phyloP scores from a whole-genome alignment of 2,329 filamentous ascomycete genomes.

The Ceratocystis harringtonii region DNA sequence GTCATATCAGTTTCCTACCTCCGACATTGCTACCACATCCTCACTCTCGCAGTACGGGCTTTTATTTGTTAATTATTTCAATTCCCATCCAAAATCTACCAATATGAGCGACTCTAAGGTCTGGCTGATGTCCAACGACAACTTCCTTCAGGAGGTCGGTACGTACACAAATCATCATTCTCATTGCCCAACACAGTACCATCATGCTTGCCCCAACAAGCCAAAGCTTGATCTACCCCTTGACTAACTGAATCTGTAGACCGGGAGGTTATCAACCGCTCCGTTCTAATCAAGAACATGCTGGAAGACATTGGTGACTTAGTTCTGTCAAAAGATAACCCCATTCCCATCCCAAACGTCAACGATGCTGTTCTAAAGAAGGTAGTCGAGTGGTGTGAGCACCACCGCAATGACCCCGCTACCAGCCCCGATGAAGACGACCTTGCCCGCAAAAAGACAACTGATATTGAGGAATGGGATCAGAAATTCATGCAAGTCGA shows the following conservation, averaged over 20 bases:
- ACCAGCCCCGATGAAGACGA: constrained; percentile 73
- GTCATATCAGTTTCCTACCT: neutral
- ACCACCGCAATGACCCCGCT: constrained; percentile 83
- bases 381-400: constrained; percentile 95
- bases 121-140: constrained; percentile 38
- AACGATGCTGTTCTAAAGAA: constrained; percentile 89
- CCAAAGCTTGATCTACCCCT: neutral
- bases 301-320: constrained; percentile 76
- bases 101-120: constrained; percentile 30
- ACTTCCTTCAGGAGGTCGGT: constrained; percentile 33
- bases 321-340: constrained; percentile 38
- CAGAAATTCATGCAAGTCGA: constrained; percentile 99
- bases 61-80: neutral
- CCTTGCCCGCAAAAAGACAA: constrained; percentile 93
- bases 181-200: too few species aligned
- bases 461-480: constrained; percentile 98
- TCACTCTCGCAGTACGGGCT: neutral
- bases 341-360: constrained; percentile 83
- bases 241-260: constrained; percentile 35
- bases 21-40: too few species aligned
- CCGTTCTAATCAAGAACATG: constrained; percentile 95
- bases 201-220: neutral
- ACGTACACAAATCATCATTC: constrained; percentile 21
- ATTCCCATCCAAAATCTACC: constrained; percentile 12
- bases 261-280: constrained; percentile 74